Base-by-base conservation (phyloP, 306 rosid genomes). In the Vigna angularis region DNA sequence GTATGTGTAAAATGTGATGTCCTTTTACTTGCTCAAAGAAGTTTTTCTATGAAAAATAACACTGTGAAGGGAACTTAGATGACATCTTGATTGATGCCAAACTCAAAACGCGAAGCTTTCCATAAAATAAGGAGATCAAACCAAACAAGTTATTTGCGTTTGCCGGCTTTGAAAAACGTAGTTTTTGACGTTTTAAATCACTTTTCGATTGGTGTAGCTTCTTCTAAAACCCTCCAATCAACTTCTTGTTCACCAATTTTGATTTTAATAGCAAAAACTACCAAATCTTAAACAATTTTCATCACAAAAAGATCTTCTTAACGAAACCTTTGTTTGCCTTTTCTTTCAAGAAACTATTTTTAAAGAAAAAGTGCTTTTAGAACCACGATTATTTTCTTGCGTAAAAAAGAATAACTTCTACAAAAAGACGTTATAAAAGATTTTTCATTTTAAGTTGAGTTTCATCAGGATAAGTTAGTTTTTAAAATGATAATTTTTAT, bases 161-260 rank as follows among this genome's bases (percentile, higher is more conserved):
- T 11, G 48, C 14, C 48, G 48, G 48, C 50, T 45, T 45, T 45
- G 50, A 45, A 11, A 45, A 45, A 45, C 15, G 16, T 12, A 45
- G 5, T 2, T 45, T 45, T 45, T 45, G 50, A 45, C 50, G 11
- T 2, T 7, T 45, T 45, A 7, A 44, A 42, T 0, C 50, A 45
- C 59, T 55, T 40, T 36, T 58, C 15, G 12, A 52, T 63, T 63
- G 67, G 28, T 40, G 38, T 38, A 0, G 6, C 44, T 5, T 63
- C 47, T 72, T 79, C 78, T 38, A 61, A 47, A 22, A 62, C n/a
- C 14, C 34, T 72, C 72, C 49, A 71, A 40, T 22, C 48, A 18
- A 3, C 57, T 56, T 47, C 3, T 32, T 48, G 58, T 48, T 57
- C 49, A 26, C 36, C 69, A 45, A 45, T 66, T 77, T 26, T 10